Percentiles rank a stretch among this genome's conserved stretches.
These are phyloP conservation scores for Colletotrichum sp. DNA, from an alignment of 2,329 filamentous ascomycete genomes.

Conservation along the genomic window DNA sequence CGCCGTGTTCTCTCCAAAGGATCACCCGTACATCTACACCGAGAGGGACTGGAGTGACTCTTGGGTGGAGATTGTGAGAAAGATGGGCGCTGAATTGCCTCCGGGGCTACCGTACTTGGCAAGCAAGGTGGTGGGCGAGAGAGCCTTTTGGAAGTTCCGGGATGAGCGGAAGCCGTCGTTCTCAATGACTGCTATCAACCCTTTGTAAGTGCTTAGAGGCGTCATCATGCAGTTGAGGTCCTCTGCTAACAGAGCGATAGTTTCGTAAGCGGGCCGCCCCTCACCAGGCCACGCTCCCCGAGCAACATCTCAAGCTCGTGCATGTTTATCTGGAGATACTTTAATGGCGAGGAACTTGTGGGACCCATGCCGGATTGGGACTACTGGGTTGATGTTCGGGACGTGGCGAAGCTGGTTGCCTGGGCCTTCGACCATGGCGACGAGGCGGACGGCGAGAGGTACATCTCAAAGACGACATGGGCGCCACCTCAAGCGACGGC, in stretches of 20 bases:
- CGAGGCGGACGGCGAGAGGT: constrained; percentile 44
- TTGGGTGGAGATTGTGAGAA: constrained; percentile 6
- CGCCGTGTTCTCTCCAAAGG: background rate
- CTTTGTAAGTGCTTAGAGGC: constrained; percentile 36
- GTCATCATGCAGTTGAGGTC: too few species aligned
- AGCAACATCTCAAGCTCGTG: background rate
- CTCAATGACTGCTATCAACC: constrained; percentile 43
- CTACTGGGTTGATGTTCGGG: constrained; percentile 46
- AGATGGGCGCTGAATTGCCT: constrained; percentile 23
- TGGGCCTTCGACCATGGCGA: constrained; percentile 40
- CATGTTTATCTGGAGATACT: background rate
- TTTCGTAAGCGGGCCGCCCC: constrained; percentile 1
- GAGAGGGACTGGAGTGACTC: constrained; percentile 29
- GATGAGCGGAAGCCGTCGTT: constrained; percentile 37
- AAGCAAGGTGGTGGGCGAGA: constrained; percentile 35
- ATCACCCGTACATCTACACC: constrained; percentile 14
- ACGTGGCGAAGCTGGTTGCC: constrained; percentile 44
- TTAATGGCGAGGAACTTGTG: background rate
- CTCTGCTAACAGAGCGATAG: constrained; percentile 24
- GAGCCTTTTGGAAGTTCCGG: constrained; percentile 35
- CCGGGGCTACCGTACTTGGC: constrained; percentile 28
- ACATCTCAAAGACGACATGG: constrained; percentile 36
- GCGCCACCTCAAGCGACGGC: constrained; percentile 40
- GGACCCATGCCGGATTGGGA: background rate
- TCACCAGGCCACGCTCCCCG: too few species aligned